These are phyloP conservation scores for Acer campestre DNA, from an alignment of 345 rosid genomes.

Conservation along the genomic window DNA sequence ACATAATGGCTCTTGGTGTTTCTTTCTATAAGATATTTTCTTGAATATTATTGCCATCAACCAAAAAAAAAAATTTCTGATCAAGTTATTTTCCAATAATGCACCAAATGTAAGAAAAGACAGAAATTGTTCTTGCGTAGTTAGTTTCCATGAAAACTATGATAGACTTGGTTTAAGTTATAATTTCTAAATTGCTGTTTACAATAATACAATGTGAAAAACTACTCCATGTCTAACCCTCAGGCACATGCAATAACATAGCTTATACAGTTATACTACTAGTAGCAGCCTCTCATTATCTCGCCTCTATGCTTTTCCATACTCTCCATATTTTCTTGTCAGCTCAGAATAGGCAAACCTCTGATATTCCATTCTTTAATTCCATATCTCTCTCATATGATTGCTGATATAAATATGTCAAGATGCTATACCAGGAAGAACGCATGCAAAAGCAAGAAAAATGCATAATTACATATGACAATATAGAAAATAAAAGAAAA, in stretches of 20 bases:
- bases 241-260: background rate
- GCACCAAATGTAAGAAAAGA: background rate
- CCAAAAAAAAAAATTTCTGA: background rate
- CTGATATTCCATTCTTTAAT: too few species aligned
- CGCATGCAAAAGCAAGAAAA: background rate
- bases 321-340: background rate
- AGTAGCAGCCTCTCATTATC: background rate
- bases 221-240: background rate
- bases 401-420: background rate
- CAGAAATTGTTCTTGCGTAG: background rate
- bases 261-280: background rate
- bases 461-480: background rate
- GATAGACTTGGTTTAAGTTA: too few species aligned
- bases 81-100: background rate
- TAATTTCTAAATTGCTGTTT: background rate
- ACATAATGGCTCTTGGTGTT: background rate
- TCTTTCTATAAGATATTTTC: background rate
- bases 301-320: background rate
- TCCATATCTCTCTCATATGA: background rate
- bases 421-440: background rate
- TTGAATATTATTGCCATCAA: background rate
- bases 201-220: background rate
- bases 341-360: background rate
- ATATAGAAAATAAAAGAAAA: background rate
- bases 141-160: background rate